Base-by-base conservation (phyloP, 2,329 filamentous ascomycete species). In the Dryadomyces quercivorus region DNA sequence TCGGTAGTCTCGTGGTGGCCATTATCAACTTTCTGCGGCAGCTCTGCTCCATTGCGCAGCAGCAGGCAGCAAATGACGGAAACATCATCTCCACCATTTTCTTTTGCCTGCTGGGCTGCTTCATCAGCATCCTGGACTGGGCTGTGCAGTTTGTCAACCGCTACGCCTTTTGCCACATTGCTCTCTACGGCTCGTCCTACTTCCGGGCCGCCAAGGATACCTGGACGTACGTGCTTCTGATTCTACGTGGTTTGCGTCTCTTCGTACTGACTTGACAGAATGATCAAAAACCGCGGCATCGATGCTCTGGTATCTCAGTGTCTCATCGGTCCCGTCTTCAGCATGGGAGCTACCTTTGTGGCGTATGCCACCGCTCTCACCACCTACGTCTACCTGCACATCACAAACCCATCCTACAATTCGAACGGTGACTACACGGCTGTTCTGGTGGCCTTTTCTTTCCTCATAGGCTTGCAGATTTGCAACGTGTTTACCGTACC, bases 161-260 rank as follows among this genome's bases (percentile, higher is more conserved):
- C 61, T 95, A 94, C 61, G 90, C 90, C 1, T 95, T 94, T 69
- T 90, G 84, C 34, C 89, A 96, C 65, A 95, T 97, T 64, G 90
- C 92, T 0, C 75, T 96, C 0, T 96, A 96, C 65, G 92, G 92
- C 18, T 94, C 94, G 67, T 72, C 86, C 1, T 97, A 96, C 65
- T 78, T 96, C 54, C 76, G 82, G 1, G 87, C 90, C 0, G 90
- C 91, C 40, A 95, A 94, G 70, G 88, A 88, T 61, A 95, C 89
- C 0, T 95, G 89, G 88, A 81, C 64, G 61, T 78, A 66, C 63
- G 72, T 45, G 31, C 26, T 34, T 18, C 12, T 5, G n/a, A 18
- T 20, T 36, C n/a, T 16, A 3, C 20, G 16, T 26, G 47, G 16
- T 16, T 50, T 50, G 7, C 15, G 36, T n/a, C 16, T 45, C 8